phyloP scores from a whole-genome alignment of 2,329 filamentous ascomycete genomes.

The Exophiala sideris region DNA sequence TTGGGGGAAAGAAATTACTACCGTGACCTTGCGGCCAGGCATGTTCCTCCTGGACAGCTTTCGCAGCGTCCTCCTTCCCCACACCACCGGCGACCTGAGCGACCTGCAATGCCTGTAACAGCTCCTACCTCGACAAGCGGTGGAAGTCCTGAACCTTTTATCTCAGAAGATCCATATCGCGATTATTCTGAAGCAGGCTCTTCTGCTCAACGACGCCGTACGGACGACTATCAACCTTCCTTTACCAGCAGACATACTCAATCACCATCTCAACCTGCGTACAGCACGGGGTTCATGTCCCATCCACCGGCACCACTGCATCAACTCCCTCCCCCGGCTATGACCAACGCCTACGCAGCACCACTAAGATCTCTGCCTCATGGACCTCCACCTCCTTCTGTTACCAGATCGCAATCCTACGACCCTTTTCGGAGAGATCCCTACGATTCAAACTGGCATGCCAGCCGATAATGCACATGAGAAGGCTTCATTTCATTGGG shows the following conservation, averaged over 20 bases:
- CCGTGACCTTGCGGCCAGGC: slow-evolving; percentile 59
- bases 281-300: slow-evolving; percentile 6
- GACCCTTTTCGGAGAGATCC: slow-evolving; percentile 26
- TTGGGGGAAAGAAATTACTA: slow-evolving; percentile 69
- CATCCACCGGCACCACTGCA: slow-evolving; percentile 20
- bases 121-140: slow-evolving; percentile 2
- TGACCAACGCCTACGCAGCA: slow-evolving; percentile 13
- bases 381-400: slow-evolving; percentile 13
- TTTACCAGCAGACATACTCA: slow-evolving; percentile 13
- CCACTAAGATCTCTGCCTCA: slow-evolving; percentile 16
- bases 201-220: slow-evolving; percentile 24
- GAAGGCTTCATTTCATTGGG: neutral
- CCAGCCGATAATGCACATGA: slow-evolving; percentile 2
- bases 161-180: slow-evolving; percentile 21
- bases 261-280: slow-evolving; percentile 16
- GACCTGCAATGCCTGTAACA: slow-evolving; percentile 1
- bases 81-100: slow-evolving; percentile 12
- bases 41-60: slow-evolving; percentile 25
- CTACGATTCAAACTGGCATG: slow-evolving; percentile 20
- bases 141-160: slow-evolving; percentile 8
- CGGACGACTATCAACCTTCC: slow-evolving; percentile 25
- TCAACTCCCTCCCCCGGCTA: slow-evolving; percentile 11
- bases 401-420: slow-evolving; percentile 22
- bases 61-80: slow-evolving; percentile 28
- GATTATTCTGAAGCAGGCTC: slow-evolving; percentile 20